Base-by-base conservation (phyloP, 139 green algal species). In the Pycnococcus provasolii region DNA sequence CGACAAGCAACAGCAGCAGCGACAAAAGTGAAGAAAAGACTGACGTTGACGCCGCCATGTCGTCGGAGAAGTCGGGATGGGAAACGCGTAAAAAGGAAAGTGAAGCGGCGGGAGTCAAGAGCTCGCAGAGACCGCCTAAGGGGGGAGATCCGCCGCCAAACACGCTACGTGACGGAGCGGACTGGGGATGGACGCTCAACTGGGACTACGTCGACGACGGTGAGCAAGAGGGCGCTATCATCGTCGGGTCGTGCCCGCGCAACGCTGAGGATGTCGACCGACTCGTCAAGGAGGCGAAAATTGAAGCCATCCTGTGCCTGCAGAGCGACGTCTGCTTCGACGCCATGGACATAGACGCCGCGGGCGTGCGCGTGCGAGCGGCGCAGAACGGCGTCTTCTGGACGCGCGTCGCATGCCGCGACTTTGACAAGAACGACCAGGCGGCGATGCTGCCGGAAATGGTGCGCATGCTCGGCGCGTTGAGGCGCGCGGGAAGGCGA, bases 351-450 rank as follows among this genome's bases (percentile, higher is more conserved):
- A 84, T 88, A 8, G 71, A 82, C 60, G 79, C 63, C 40, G 39
- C 71, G 15, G 48, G 50, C 8, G 76, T 91, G 37, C 58, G 78
- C 1, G 26, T 51, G 39, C 71, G 72, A 13, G 82, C 67, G 3
- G 50, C 79, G 11, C 57, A 77, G 8, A 40, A 58, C 3, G 84
- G 74, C 11, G 70, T 88, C 15, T 52, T 80, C 26, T 79, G 82
- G 65, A 51, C 72, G 7, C 73, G 80, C 4, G 80, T 89, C 2
- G 66, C 78, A 1, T 73, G 87, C 5, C 66, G 83, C 8, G 85
- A 91, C 67, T 91, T 91, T 70, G 84, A 91, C 71, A 78, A 85
- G 51, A 64, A 76, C 51, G 84, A 91, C 64, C 84, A 89, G 78
- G 74, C 82, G 43, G 46, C 80, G 48, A 89, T 89, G 85, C 77